Evolutionary conservation across 1,284 basidiomycete species (phyloP).

Genomic region (Ganoderma boninense): DNA sequence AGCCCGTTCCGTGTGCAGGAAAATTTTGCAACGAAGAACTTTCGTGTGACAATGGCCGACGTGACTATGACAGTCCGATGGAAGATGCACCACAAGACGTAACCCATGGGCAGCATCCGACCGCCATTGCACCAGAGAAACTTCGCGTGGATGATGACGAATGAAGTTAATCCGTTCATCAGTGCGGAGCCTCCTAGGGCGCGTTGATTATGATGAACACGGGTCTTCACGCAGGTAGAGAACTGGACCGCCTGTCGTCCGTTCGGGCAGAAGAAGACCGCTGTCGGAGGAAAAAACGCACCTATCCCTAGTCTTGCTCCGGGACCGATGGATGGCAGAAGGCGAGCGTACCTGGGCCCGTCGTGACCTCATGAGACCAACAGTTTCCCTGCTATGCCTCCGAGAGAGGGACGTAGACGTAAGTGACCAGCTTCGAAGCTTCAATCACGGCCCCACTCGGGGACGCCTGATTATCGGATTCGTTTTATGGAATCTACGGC

Average conservation of each 20-base stretch:
- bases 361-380: too few species aligned
- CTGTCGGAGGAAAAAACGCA: neutral
- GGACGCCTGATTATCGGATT: neutral
- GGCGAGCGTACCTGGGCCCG: neutral
- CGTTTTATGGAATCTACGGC: neutral
- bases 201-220: constrained; percentile 1
- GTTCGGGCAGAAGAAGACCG: neutral
- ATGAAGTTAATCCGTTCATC: neutral
- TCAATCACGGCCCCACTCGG: neutral
- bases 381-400: neutral
- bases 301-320: neutral
- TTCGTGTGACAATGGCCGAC: neutral
- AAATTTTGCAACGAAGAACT: constrained; percentile 2
- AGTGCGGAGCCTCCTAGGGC: neutral
- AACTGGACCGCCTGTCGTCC: neutral
- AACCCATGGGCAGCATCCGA: constrained; percentile 3
- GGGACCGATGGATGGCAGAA: neutral
- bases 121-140: neutral
- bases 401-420: neutral
- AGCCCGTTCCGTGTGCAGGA: neutral
- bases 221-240: neutral
- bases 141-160: neutral
- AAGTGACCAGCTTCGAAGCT: neutral
- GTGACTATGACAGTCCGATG: neutral
- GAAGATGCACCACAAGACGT: constrained; percentile 2